Evolutionary conservation across 1,284 basidiomycete genomes (phyloP).

Genomic region (Cryptococcus sp.): DNA sequence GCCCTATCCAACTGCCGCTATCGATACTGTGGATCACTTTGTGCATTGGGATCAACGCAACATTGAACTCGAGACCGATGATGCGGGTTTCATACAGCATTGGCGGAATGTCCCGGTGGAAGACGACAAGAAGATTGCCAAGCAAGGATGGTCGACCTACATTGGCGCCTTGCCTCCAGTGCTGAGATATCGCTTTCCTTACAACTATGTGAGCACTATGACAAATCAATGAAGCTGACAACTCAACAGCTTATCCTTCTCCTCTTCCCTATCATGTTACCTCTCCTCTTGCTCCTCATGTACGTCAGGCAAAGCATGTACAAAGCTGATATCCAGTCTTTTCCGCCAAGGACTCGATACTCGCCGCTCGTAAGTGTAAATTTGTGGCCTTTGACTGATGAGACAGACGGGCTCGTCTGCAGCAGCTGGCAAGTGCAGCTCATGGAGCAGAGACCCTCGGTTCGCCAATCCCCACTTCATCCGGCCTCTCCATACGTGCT

Average conservation of each 20-base stretch:
- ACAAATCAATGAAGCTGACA: slow-evolving; percentile 6
- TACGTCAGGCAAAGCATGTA: slow-evolving; percentile 10
- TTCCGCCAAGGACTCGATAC: slow-evolving; percentile 39
- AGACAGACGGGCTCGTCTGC: slow-evolving; percentile 30
- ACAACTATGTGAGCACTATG: slow-evolving; percentile 64
- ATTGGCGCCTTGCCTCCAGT: slow-evolving; percentile 61
- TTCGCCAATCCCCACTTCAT: slow-evolving; percentile 21
- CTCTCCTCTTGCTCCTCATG: slow-evolving; percentile 54
- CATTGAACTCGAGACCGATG: slow-evolving; percentile 62
- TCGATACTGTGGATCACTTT: slow-evolving; percentile 71
- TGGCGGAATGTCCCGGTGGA: slow-evolving; percentile 49
- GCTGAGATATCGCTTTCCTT: slow-evolving; percentile 67
- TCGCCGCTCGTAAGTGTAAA: slow-evolving; percentile 29
- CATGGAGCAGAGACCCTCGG: slow-evolving; percentile 8
- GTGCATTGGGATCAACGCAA: slow-evolving; percentile 62
- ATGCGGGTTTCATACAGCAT: slow-evolving; percentile 26
- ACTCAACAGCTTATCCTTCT: slow-evolving; percentile 61
- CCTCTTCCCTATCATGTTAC: slow-evolving; percentile 61
- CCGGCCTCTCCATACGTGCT: slow-evolving; percentile 34
- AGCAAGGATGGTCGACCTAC: slow-evolving; percentile 22
- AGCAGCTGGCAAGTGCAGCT: slow-evolving; percentile 25
- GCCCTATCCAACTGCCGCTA: slow-evolving; percentile 74
- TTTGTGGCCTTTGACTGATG: slow-evolving; percentile 3
- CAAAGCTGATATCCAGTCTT: slow-evolving; percentile 16
- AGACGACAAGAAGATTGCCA: slow-evolving; percentile 13